Base-by-base conservation (phyloP, 2,329 filamentous ascomycete genomes). In the Talaromyces rugulosus region DNA sequence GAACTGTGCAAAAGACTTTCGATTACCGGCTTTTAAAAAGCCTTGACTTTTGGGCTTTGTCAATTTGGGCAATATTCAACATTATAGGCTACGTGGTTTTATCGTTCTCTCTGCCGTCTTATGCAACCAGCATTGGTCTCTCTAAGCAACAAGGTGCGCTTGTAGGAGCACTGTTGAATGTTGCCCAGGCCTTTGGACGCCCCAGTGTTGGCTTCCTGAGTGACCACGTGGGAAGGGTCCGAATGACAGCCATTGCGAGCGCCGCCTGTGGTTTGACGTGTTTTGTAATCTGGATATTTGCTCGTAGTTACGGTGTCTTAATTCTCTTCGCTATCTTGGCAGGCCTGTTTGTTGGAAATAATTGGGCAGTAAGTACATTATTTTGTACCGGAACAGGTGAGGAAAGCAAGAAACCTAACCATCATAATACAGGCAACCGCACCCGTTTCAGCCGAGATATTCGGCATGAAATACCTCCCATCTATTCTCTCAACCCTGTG, bases 61-160 rank as follows among this genome's bases (percentile, higher is more conserved):
- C 44, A 12, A 75, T 70, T 3, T 89, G 84, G 76, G 86, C 84
- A 0, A 80, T 85, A 62, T 78, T 88, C 64, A 85, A 81, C 57
- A 85, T 88, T 80, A 75, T 90, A 5, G 87, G 85, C 5, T 89
- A 89, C 65, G 83, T 88, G 23, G 83, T 87, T 0, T 72, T 89
- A 1, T 77, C 89, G 2, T 90, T 88, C 74, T 86, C 82, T 2
- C 72, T 90, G 8, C 83, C 87, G 1, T 86, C 83, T 62, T 89
- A 87, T 68, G 85, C 59, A 44, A 18, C 85, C 1, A 81, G 81
- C 0, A 81, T 89, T 40, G 87, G 87, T 0, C 78, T 89, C 4
- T 79, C 78, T 0, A 75, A 84, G 1, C 75, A 82, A n/a, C 86
- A 89, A 69, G 87, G 84, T 0, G 82, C 83, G 14, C 77, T 86